Base-by-base conservation (phyloP, 2,329 filamentous ascomycete species). In the Exophiala bonariae region DNA sequence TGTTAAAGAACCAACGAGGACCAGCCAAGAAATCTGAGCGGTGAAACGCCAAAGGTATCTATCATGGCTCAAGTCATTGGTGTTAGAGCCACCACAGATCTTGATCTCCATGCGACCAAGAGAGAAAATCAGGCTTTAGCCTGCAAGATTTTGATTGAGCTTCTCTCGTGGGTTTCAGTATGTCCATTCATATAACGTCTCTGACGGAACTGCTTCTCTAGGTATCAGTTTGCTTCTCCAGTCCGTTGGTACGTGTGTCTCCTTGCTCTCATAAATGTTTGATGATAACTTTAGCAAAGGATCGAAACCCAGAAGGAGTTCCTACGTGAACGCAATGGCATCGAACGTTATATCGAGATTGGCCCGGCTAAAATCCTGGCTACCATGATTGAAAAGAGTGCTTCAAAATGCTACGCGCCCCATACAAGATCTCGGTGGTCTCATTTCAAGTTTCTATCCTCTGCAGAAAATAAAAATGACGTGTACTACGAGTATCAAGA, bases 281-380 rank as follows among this genome's bases (percentile, higher is more conserved):
- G n/a, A n/a, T n/a, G 3, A 9, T 3, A 8, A 60, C 5, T 39
- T 37, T 13, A 66, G 23, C 52, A 55, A 50, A 62, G 61, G 68
- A 69, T 70, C 41, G 62, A 69, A 28, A 70, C 69, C 2, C 69
- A 72, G 50, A 59, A 70, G 44, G 45, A 61, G 13, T 45, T 72
- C 9, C 57, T 65, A 14, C 46, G 34, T 16, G 52, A 61, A 3
- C 44, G 52, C 18, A 49, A 58, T 11, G 23, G 23, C 13, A 61
- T 62, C 20, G 57, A 66, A 34, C 58, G 65, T 11, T 56, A 67
- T 22, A 59, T 73, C 35, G 69, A 73, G 54, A 61, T 72, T 39
- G 70, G 69, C 3, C 69, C 69, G 0, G 58, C 63, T 4, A 56
- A 63, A 17, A 67, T 61, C 3, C 54, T 73, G 17, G 58, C 60